Percentiles rank a stretch among this genome's conserved stretches.
Conservation (phyloP, 495 filamentous ascomycete genomes). For the Mycothermus thermophilus region DNA sequence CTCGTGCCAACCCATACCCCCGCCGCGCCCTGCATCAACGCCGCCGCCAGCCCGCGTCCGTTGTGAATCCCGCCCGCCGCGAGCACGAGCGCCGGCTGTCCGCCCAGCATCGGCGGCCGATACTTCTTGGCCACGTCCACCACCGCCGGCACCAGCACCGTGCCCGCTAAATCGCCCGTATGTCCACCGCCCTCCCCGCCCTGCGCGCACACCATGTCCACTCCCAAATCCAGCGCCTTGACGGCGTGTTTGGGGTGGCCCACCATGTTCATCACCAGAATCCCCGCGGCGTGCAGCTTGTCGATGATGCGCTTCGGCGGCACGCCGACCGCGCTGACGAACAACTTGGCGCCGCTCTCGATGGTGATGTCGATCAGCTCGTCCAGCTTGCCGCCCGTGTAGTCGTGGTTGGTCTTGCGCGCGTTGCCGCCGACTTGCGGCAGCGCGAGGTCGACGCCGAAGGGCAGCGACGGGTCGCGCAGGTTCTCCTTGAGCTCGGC, state of each 20-base stretch:
- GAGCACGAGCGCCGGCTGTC: constrained; percentile 48
- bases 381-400: constrained; percentile 71
- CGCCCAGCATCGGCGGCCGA: constrained; percentile 33
- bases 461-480: constrained; percentile 48
- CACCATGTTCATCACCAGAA: constrained; percentile 93
- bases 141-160: constrained; percentile 58
- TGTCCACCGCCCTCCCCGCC: constrained; percentile 71
- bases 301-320: constrained; percentile 57
- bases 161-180: constrained; percentile 62
- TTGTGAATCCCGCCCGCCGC: constrained; percentile 65
- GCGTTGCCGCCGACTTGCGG: constrained; percentile 70
- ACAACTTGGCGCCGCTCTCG: constrained; percentile 59
- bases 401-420: constrained; percentile 82
- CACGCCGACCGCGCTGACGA: constrained; percentile 73
- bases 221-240: constrained; percentile 67
- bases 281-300: constrained; percentile 55
- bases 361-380: constrained; percentile 72
- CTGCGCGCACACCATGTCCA: constrained; percentile 76
- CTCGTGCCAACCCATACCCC: constrained; percentile 79
- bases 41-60: constrained; percentile 54
- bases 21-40: constrained; percentile 57
- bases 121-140: constrained; percentile 58
- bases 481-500: constrained; percentile 66
- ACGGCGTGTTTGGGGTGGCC: constrained; percentile 74
- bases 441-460: constrained; percentile 78